These are phyloP conservation scores for Alternaria brassicae DNA, from an alignment of 2,329 filamentous ascomycete species.

Conservation along the genomic window DNA sequence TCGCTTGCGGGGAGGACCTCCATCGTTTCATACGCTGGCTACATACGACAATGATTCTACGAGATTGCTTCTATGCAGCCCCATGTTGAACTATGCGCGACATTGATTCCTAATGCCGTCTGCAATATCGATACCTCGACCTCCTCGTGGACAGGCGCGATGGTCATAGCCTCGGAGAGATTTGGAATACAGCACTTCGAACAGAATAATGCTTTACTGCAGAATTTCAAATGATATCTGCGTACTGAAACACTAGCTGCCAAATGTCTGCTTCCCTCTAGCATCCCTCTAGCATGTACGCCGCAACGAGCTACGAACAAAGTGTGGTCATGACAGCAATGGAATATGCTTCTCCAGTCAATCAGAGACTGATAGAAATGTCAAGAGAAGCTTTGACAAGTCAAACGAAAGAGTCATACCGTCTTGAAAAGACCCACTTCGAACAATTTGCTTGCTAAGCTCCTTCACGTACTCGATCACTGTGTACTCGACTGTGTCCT, in stretches of 20 bases:
- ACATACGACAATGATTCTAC: conserved; percentile 12
- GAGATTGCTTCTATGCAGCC: not conserved
- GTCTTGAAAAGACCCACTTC: not conserved
- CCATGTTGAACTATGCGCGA: not conserved
- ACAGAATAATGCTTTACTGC: not conserved
- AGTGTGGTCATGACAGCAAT: not conserved
- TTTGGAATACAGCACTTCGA: not conserved
- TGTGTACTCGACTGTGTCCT: not conserved
- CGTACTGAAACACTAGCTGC: not conserved
- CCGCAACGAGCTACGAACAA: not conserved
- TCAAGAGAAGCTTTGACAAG: not conserved
- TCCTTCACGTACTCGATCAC: not conserved
- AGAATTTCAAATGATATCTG: not conserved
- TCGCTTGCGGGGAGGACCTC: conserved; percentile 25
- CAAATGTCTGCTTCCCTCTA: not conserved
- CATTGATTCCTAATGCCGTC: not conserved
- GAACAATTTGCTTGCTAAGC: not conserved
- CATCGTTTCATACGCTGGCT: conserved; percentile 22
- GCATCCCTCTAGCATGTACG: too few species aligned
- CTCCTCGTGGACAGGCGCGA: not conserved
- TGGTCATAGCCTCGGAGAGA: not conserved
- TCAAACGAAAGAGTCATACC: not conserved
- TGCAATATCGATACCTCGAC: not conserved
- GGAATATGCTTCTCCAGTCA: not conserved
- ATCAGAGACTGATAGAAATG: not conserved